Evolutionary conservation across 371 early-diverging fungal species (phyloP).

Genomic region (Batkoa obscura): DNA sequence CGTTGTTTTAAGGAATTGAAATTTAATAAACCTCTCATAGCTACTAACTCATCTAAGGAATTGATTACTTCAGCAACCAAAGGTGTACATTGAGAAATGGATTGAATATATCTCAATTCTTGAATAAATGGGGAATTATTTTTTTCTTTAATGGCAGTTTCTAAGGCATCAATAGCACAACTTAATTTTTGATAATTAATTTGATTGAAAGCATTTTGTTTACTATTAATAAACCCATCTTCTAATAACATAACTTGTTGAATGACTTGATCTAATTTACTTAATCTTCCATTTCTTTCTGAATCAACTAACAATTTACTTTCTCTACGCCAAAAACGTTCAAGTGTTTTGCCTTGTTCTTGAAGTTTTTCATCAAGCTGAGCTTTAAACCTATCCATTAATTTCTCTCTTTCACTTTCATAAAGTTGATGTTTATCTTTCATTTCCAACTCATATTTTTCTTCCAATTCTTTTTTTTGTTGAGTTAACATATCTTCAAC

Average conservation of each 20-base stretch:
- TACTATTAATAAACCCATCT: conserved; percentile 30
- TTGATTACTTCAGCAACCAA: conserved; percentile 41
- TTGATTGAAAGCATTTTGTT: conserved; percentile 29
- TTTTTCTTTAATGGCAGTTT: conserved; percentile 18
- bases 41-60: conserved; percentile 36
- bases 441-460: not conserved
- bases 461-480: not conserved
- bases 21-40: conserved; percentile 46
- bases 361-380: conserved; percentile 29
- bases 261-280: conserved; percentile 60
- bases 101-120: conserved; percentile 42
- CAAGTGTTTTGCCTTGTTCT: conserved; percentile 26
- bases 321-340: conserved; percentile 35
- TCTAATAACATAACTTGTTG: conserved; percentile 55
- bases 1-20: conserved; percentile 44
- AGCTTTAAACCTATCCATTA: conserved; percentile 42
- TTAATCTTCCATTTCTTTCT: conserved; percentile 80
- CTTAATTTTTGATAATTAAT: conserved; percentile 30
- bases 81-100: conserved; percentile 24
- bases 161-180: conserved; percentile 29
- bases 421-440: not conserved
- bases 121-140: conserved; percentile 31
- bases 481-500: not conserved
- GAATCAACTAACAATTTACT: conserved; percentile 66
- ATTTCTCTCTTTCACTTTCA: conserved; percentile 40